Evolutionary conservation across 108 stramenopile genomes (phyloP), one percentile per base, ranked within the genome.

Genomic region (Skeletonema tropicum): DNA sequence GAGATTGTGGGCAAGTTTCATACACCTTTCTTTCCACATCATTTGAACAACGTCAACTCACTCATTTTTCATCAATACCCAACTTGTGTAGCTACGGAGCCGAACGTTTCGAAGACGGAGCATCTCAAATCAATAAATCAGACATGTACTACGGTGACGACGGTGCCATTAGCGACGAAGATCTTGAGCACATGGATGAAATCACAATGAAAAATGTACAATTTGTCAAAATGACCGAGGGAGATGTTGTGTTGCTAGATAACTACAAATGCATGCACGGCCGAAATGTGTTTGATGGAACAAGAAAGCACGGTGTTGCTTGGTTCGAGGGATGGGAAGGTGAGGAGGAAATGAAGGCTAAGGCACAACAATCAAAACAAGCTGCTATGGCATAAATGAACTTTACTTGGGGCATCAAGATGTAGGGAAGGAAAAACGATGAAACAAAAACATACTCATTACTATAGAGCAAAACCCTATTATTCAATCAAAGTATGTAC

Each of bases 181-280:
- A 90, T 68, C 82, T 96, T 26, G 69, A 89, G 69, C 84, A 94
- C 68, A 86, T 96, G 83, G 93, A 96, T 65, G 89, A 94, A 70
- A 83, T 92, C 17, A 96, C 95, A 10, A 83, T 85, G 84, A 91
- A 94, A 79, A 92, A 94, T 76, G 82, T 88, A 6, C 83, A 85
- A 74, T 94, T 73, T 65, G 89, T 96, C 32, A 91, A 92, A 68
- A 96, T 96, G 95, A 79, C 80, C 5, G 88, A 90, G 71, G 95
- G 95, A 45, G 95, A 96, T 77, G 95, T 94, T 31, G 95, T 94
- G 2, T 74, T 96, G 70, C 75, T 96, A 38, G 95, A 96, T 75
- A 96, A 96, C 83, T 96, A 96, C 88, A 92, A 92, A 74, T 90
- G 88, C 71, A 96, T 96, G 95, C 95, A 96, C 73, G 95, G 95